Evolutionary conservation across 805 yeast species (phyloP).

Genomic region (Lipomyces oligophaga): DNA sequence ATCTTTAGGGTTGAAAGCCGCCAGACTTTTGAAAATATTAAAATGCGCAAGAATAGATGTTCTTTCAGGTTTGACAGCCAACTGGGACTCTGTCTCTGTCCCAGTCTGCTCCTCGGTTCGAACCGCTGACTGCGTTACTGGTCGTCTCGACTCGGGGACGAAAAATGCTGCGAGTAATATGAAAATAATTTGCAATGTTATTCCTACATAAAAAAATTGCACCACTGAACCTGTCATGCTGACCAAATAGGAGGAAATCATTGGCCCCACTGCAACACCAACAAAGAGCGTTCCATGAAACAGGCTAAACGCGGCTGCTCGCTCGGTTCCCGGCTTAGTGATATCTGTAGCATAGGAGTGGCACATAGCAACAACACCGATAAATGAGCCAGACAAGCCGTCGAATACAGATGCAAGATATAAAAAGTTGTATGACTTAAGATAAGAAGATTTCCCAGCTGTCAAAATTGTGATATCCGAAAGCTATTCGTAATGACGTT

Average conservation of each 20-base stretch:
- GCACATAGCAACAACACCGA: slow-evolving; percentile 21
- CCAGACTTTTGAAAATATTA: slow-evolving; percentile 13
- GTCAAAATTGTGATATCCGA: slow-evolving; percentile 12
- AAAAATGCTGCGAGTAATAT: slow-evolving; percentile 8
- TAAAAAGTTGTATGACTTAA: slow-evolving; percentile 19
- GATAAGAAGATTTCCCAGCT: slow-evolving; percentile 10
- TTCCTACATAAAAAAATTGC: slow-evolving; percentile 17
- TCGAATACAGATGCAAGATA: slow-evolving; percentile 15
- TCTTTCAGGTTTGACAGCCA: background rate
- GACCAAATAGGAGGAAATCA: slow-evolving; percentile 13
- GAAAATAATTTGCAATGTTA: slow-evolving; percentile 8
- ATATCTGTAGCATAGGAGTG: slow-evolving; percentile 24
- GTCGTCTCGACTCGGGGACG: slow-evolving; percentile 18
- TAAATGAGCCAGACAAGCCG: slow-evolving; percentile 18
- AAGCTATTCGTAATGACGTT: background rate
- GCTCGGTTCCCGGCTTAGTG: slow-evolving; percentile 14
- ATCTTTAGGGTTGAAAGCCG: slow-evolving; percentile 20
- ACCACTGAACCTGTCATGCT: slow-evolving; percentile 13
- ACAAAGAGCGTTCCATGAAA: slow-evolving; percentile 18
- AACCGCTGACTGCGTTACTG: slow-evolving; percentile 9
- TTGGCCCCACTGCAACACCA: slow-evolving; percentile 24
- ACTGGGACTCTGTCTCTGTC: background rate
- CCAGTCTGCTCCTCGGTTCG: slow-evolving; percentile 5
- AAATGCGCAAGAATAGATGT: slow-evolving; percentile 1
- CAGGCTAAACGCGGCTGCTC: slow-evolving; percentile 21